A percentile compares a stretch with the other conserved stretches of the same genome.
These are phyloP conservation scores for Drechslerella dactyloides DNA, from an alignment of 2,329 filamentous ascomycete genomes.

Conservation along the genomic window DNA sequence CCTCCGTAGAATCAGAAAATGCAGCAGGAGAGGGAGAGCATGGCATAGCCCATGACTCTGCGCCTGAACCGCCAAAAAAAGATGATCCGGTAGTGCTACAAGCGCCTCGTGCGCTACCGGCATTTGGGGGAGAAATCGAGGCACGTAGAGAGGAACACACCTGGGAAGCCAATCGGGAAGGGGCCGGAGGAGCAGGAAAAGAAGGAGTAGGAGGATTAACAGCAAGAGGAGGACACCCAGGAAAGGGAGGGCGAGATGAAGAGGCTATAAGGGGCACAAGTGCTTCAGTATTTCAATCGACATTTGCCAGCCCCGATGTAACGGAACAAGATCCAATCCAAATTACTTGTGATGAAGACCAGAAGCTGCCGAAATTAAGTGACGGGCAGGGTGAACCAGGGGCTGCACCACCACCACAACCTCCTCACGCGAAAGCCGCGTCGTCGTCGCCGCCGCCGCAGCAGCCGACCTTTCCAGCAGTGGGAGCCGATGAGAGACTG, in stretches of 20 bases:
- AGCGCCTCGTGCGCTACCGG: constrained; percentile 52
- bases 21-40: constrained; percentile 25
- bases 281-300: constrained; percentile 38
- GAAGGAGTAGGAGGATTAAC: neutral
- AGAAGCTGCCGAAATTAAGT: constrained; percentile 46
- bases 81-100: constrained; percentile 51
- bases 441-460: constrained; percentile 40
- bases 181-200: neutral
- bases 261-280: constrained; percentile 34
- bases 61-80: constrained; percentile 50
- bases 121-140: constrained; percentile 48
- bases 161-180: constrained; percentile 19
- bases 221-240: constrained; percentile 19
- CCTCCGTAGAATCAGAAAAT: constrained; percentile 22
- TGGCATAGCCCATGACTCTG: constrained; percentile 36
- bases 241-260: constrained; percentile 24
- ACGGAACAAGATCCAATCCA: constrained; percentile 45
- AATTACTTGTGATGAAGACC: constrained; percentile 35
- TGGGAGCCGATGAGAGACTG: constrained; percentile 17
- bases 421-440: constrained; percentile 15
- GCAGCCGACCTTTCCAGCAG: constrained; percentile 25
- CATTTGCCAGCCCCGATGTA: constrained; percentile 48
- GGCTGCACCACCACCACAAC: constrained; percentile 15
- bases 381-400: constrained; percentile 31
- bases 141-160: constrained; percentile 21